Evolutionary conservation across 208 protist species (phyloP).

Genomic region (Leishmania tarentolae): DNA sequence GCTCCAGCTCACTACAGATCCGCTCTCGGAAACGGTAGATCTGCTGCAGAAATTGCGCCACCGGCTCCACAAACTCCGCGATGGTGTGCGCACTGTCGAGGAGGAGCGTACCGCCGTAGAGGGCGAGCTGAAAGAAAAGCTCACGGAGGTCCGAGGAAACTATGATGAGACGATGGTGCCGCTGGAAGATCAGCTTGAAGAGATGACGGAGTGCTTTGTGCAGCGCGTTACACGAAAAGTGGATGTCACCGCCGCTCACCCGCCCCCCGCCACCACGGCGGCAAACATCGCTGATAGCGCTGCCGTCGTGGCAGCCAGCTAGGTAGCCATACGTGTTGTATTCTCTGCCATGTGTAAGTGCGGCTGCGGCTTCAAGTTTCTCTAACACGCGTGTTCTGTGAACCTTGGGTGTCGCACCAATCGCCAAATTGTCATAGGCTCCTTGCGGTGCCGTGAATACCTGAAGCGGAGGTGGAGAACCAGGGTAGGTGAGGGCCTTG

Average conservation of each 20-base stretch:
- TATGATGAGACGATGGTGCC: constrained; percentile 86
- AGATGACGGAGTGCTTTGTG: constrained; percentile 57
- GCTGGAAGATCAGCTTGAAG: constrained; percentile 68
- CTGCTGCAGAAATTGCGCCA: constrained; percentile 47
- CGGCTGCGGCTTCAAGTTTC: background rate
- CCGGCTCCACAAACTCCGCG: constrained; percentile 48
- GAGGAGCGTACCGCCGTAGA: constrained; percentile 43
- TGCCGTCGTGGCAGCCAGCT: background rate
- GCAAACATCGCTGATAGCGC: background rate
- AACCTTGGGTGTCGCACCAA: background rate
- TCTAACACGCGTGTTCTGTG: background rate
- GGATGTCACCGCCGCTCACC: background rate
- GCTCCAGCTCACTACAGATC: constrained; percentile 14
- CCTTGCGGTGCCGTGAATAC: background rate
- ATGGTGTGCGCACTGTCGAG: constrained; percentile 38
- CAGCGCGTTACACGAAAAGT: constrained; percentile 25
- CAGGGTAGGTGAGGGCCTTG: background rate
- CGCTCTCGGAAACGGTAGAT: constrained; percentile 14
- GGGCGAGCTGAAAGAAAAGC: constrained; percentile 31
- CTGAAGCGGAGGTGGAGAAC: background rate
- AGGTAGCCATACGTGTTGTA: background rate
- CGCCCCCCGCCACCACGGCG: background rate
- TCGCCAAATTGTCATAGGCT: background rate
- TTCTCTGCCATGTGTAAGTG: background rate
- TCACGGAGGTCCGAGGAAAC: constrained; percentile 55